Evolutionary conservation across 2,329 filamentous ascomycete genomes (phyloP), one percentile per base, ranked within the genome.

Genomic region (Microdochium bolleyi): DNA sequence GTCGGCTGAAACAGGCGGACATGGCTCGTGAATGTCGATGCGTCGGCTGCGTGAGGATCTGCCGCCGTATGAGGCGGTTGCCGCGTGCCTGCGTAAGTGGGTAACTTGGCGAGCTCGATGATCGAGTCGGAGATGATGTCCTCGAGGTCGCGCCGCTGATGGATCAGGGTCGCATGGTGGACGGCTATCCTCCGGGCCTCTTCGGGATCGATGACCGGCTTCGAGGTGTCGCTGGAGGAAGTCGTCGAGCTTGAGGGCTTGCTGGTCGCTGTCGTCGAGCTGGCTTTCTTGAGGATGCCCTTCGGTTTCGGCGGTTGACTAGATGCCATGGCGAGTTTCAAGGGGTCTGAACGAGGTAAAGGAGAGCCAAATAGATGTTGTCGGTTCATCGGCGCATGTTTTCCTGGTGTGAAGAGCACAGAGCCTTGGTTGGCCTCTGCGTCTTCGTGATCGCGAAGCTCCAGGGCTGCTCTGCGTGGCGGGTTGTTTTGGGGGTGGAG

Each of bases 71-170:
- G 61, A 52, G 32, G 53, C 48, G 53, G 59, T 44, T 11, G 52
- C n/a, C 30, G 53, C 56, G 4, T 57, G 48, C 10, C 68, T 53
- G 11, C 57, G 53, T 48, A 62, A 24, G 67, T 64, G 0, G 83
- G 80, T 19, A 78, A 75, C 50, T 79, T 84, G 57, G 88, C 82
- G 3, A 96, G 84, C 14, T 80, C 73, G 60, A 95, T 79, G 56
- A 92, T 82, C 61, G 79, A 77, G 58, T 85, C 77, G 53, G 92
- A 77, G 58, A 96, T 92, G 57, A 84, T 72, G 38, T 80, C 73
- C 70, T 96, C 87, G 58, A 88, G 78, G 49, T 88, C 82, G 68
- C 92, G 95, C 63, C 88, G 88, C 60, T 89, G 79, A 69, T 96
- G 88, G 51, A 96, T 84, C 52, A 89, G 82, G 59, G 80, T 80